These are phyloP conservation scores for Linnemannia schmuckeri DNA, from an alignment of 192 early-diverging fungal species.

Conservation along the genomic window DNA sequence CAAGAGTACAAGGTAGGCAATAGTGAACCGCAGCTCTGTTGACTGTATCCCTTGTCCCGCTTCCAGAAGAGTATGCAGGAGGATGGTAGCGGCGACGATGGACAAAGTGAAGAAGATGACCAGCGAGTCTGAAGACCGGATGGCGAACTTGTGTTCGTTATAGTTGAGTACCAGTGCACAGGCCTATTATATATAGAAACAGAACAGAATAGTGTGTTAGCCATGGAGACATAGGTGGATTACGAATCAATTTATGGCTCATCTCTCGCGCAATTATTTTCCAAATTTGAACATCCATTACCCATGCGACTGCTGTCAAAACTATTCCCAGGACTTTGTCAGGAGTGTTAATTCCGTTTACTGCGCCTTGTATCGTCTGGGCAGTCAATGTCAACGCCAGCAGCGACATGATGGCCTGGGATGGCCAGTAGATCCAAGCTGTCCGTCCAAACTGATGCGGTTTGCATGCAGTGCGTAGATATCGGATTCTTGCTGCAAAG, in stretches of 20 bases:
- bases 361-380: not conserved
- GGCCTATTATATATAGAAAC: not conserved
- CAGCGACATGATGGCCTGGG: slow-evolving; percentile 13
- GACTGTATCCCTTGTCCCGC: not conserved
- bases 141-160: slow-evolving; percentile 43
- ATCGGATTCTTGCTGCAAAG: slow-evolving; percentile 1
- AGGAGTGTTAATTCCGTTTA: not conserved
- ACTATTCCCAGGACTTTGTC: slow-evolving; percentile 8
- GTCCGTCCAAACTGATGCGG: slow-evolving; percentile 35
- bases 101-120: slow-evolving; percentile 22
- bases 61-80: slow-evolving; percentile 21
- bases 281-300: not conserved
- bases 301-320: slow-evolving; percentile 23
- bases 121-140: slow-evolving; percentile 43
- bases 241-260: not conserved
- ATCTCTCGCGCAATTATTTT: not conserved
- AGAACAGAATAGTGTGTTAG: not conserved
- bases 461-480: slow-evolving; percentile 8
- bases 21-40: not conserved
- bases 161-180: slow-evolving; percentile 26
- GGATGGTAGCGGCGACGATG: not conserved
- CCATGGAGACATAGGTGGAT: not conserved
- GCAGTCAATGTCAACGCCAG: slow-evolving; percentile 5
- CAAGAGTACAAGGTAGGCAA: slow-evolving; percentile 11
- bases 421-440: slow-evolving; percentile 47